Percentiles rank a stretch among this genome's conserved stretches.
These are phyloP conservation scores for Priceomyces medius DNA, from an alignment of 805 yeast genomes.

Conservation along the genomic window DNA sequence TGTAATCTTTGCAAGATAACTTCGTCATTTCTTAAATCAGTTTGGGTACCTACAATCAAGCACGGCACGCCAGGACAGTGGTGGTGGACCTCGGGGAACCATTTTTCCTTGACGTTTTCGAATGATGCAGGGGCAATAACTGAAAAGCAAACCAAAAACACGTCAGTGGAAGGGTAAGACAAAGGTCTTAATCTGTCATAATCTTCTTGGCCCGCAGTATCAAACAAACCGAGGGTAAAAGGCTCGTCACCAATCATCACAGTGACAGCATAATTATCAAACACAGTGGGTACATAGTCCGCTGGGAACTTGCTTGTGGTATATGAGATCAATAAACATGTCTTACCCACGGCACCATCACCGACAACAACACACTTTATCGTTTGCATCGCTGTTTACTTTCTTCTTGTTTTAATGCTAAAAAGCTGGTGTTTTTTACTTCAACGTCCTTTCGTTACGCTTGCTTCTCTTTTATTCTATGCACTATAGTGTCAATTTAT, in stretches of 20 bases:
- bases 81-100: constrained; percentile 97
- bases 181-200: constrained; percentile 96
- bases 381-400: constrained; percentile 43
- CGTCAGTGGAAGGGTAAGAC: constrained; percentile 96
- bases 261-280: constrained; percentile 91
- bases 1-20: constrained; percentile 85
- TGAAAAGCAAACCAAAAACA: constrained; percentile 91
- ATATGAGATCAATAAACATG: constrained; percentile 92
- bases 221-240: constrained; percentile 93
- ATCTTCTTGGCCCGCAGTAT: constrained; percentile 99
- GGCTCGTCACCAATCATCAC: constrained; percentile 98
- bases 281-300: constrained; percentile 98
- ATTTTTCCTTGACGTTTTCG: constrained; percentile 95
- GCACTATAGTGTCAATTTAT: neutral
- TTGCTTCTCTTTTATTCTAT: neutral
- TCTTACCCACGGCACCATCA: constrained; percentile 99
- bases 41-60: constrained; percentile 94
- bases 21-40: constrained; percentile 91
- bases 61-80: constrained; percentile 99
- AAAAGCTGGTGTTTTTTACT: neutral
- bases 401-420: neutral
- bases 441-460: neutral
- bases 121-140: constrained; percentile 96
- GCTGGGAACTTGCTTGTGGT: constrained; percentile 97
- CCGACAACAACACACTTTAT: constrained; percentile 98